Percentiles rank a stretch among this genome's conserved stretches.
Conservation (phyloP, 345 rosid species). For the Pugionium dolabratum region DNA sequence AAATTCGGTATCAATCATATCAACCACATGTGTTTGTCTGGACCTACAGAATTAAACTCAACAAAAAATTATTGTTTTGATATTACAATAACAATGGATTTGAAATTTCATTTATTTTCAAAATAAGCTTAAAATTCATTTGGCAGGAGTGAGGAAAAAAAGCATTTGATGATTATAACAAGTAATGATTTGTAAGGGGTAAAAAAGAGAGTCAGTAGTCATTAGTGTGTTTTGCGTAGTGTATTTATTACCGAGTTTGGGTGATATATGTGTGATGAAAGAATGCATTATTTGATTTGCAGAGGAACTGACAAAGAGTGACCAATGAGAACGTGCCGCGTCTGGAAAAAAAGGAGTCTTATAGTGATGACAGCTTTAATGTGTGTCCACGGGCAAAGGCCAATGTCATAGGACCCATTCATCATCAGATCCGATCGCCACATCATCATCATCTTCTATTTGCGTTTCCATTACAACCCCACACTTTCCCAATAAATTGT, state of each 20-base stretch:
- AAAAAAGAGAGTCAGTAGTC: not conserved
- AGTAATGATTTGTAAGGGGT: conserved; percentile 16
- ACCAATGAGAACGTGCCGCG: conserved; percentile 40
- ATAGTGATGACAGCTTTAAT: conserved; percentile 43
- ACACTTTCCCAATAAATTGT: too few relatives aligned
- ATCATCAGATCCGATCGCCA: conserved; percentile 40
- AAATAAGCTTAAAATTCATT: not conserved
- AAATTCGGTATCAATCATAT: conserved; percentile 35
- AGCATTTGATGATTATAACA: conserved; percentile 23
- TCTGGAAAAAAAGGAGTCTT: conserved; percentile 10
- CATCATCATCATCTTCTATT: conserved; percentile 27
- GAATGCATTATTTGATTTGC: conserved; percentile 5
- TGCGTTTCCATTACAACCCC: not conserved
- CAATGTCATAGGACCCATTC: conserved; percentile 33
- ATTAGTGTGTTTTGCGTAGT: conserved; percentile 16
- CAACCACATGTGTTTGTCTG: conserved; percentile 41
- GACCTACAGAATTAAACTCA: conserved; percentile 30
- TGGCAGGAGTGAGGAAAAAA: not conserved
- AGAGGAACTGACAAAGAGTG: conserved; percentile 32
- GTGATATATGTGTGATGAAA: conserved; percentile 25
- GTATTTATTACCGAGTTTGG: conserved; percentile 34
- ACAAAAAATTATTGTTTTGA: conserved; percentile 24
- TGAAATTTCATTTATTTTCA: conserved; percentile 6
- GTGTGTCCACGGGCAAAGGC: conserved; percentile 44
- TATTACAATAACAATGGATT: conserved; percentile 7